Percentiles rank a stretch among this genome's conserved stretches.
Evolutionary conservation across 2,329 filamentous ascomycete species (phyloP).

Genomic region (Fusarium euwallaceae): DNA sequence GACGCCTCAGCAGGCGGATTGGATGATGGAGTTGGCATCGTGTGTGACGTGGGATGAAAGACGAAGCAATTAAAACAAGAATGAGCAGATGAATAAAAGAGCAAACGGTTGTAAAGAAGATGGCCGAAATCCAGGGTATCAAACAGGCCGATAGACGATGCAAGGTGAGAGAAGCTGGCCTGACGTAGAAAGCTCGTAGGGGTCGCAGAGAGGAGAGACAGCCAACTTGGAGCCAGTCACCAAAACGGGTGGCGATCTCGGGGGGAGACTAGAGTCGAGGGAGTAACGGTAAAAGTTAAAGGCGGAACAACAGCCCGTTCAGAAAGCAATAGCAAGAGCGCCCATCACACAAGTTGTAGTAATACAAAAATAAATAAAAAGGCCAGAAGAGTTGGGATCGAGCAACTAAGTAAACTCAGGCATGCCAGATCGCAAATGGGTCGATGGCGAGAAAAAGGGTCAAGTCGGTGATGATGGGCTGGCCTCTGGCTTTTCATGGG

Average conservation of each 20-base stretch:
- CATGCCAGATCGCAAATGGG: conserved; percentile 44
- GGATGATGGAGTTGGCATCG: conserved; percentile 62
- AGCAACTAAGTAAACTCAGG: conserved; percentile 25
- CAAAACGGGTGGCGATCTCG: conserved; percentile 44
- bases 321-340: conserved; percentile 28
- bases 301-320: conserved; percentile 40
- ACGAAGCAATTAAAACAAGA: conserved; percentile 23
- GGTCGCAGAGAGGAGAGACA: conserved; percentile 34
- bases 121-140: conserved; percentile 30
- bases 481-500: conserved; percentile 39
- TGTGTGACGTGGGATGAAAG: conserved; percentile 34
- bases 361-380: conserved; percentile 30
- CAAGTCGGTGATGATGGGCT: conserved; percentile 48
- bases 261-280: conserved; percentile 30
- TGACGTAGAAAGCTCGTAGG: conserved; percentile 37
- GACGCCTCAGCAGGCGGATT: conserved; percentile 55
- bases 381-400: conserved; percentile 10
- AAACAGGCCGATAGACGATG: conserved; percentile 33
- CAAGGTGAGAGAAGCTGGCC: conserved; percentile 24
- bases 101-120: neutral
- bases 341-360: conserved; percentile 34
- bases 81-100: conserved; percentile 9
- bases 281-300: conserved; percentile 15
- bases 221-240: conserved; percentile 40
- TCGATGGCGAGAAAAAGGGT: conserved; percentile 45